Evolutionary conservation across 2,329 filamentous ascomycete species (phyloP).

Genomic region (Leptographium lundbergii): DNA sequence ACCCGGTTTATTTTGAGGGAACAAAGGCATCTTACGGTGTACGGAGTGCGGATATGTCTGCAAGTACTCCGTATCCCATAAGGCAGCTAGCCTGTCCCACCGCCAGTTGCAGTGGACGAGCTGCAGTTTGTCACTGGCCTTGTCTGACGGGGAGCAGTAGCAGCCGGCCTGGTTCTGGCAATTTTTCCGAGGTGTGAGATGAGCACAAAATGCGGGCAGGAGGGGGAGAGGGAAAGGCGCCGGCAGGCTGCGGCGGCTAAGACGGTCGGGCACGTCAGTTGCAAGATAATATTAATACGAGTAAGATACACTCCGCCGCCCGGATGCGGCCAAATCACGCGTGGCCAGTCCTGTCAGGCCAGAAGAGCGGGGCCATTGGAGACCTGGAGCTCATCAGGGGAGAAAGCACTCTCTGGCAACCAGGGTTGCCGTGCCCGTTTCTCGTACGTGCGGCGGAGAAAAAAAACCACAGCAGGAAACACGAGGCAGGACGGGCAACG

Average conservation of each 20-base stretch:
- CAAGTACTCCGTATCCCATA: no score
- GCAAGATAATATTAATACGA: neutral
- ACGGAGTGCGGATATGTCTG: no score
- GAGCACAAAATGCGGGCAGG: neutral
- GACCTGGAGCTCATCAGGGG: neutral
- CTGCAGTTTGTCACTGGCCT: no score
- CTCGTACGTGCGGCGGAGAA: neutral
- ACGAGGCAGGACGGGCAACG: no score
- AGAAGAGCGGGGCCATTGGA: neutral
- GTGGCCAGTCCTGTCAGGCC: neutral
- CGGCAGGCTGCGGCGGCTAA: neutral
- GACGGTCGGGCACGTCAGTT: neutral
- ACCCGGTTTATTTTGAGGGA: no score
- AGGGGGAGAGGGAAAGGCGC: neutral
- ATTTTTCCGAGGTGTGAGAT: neutral
- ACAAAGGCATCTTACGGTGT: no score
- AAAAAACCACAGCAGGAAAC: neutral
- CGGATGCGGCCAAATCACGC: neutral
- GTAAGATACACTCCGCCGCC: neutral
- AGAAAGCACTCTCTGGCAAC: neutral
- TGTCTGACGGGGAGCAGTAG: no score
- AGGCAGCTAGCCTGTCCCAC: no score
- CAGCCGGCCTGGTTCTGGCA: neutral
- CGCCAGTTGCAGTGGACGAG: no score
- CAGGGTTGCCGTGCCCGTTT: no score